Conservation (phyloP, 108 stramenopile species). For the Craspedostauros australis region DNA sequence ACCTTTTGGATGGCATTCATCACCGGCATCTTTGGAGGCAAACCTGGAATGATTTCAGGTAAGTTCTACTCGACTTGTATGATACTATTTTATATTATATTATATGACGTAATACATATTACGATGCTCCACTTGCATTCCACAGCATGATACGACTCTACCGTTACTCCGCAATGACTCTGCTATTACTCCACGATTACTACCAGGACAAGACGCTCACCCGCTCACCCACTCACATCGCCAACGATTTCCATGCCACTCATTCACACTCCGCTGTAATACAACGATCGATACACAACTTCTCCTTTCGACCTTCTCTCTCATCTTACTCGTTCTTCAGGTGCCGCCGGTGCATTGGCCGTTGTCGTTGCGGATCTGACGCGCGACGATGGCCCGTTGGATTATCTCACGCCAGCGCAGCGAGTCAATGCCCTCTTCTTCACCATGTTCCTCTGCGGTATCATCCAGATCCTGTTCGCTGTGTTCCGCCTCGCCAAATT, state of each 20-base stretch:
- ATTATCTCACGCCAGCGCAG: constrained; percentile 22
- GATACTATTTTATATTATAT: neutral
- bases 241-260: no score
- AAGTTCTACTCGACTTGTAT: neutral
- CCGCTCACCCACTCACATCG: no score
- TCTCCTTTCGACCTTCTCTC: neutral
- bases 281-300: no score
- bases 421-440: constrained; percentile 44
- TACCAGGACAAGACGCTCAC: no score
- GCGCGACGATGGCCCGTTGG: constrained; percentile 36
- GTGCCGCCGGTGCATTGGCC: constrained; percentile 57
- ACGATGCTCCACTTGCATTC: no score
- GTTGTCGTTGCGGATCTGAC: constrained; percentile 48
- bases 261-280: no score
- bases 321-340: constrained; percentile 1
- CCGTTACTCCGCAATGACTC: no score
- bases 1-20: constrained; percentile 50
- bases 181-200: no score
- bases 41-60: constrained; percentile 56
- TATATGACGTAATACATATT: no score
- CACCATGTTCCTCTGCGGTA: constrained; percentile 47
- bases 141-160: no score
- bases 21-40: constrained; percentile 48
- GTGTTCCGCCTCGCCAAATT: constrained; percentile 38
- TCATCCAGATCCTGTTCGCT: constrained; percentile 41